phyloP scores from a whole-genome alignment of 768 basidiomycete species.

The Rhizopogon sp. region DNA sequence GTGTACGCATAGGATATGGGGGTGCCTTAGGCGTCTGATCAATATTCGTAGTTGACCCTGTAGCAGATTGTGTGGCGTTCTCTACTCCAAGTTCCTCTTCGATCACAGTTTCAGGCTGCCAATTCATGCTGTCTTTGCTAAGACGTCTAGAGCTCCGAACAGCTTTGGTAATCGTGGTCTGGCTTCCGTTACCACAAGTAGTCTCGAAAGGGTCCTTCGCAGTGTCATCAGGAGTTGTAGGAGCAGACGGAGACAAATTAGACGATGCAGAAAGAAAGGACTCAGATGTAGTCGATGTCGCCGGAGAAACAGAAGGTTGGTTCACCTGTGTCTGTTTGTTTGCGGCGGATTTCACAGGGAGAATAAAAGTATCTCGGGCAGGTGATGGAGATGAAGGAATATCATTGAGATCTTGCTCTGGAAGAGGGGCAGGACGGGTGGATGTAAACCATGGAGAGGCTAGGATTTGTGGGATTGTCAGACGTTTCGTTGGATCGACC shows the following conservation, averaged over 20 bases:
- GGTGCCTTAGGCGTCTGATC: conserved; percentile 30
- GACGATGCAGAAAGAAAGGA: conserved; percentile 51
- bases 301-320: conserved; percentile 42
- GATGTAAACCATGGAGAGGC: conserved; percentile 81
- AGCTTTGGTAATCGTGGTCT: conserved; percentile 53
- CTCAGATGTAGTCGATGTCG: conserved; percentile 33
- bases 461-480: conserved; percentile 81
- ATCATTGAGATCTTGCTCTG: conserved; percentile 12
- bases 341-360: conserved; percentile 16
- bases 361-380: conserved; percentile 23
- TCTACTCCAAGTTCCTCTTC: conserved; percentile 40
- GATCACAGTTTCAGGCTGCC: conserved; percentile 43
- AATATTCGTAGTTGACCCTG: conserved; percentile 22
- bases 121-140: conserved; percentile 31
- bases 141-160: conserved; percentile 15
- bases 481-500: conserved; percentile 69
- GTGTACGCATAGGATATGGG: conserved; percentile 76
- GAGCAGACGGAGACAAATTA: conserved; percentile 43
- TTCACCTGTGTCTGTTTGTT: conserved; percentile 10
- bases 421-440: conserved; percentile 7
- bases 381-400: conserved; percentile 28
- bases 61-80: conserved; percentile 8
- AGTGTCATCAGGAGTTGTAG: conserved; percentile 53
- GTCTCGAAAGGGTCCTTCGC: conserved; percentile 38
- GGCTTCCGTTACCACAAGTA: conserved; percentile 41